Evolutionary conservation across 768 basidiomycete genomes (phyloP).

Genomic region (Candolleomyces eurysporus): DNA sequence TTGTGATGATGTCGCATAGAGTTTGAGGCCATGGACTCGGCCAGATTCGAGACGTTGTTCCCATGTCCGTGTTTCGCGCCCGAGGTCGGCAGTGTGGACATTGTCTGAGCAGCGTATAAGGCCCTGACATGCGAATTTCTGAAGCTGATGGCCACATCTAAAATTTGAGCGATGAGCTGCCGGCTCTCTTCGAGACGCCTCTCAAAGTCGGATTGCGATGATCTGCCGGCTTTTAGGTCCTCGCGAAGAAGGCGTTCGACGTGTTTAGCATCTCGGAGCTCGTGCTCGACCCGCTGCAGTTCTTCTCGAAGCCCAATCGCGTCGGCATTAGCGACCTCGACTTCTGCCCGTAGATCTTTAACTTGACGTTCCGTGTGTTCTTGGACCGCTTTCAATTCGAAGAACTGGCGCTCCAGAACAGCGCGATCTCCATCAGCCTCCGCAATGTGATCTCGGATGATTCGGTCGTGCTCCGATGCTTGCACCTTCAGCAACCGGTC

Average conservation of each 20-base stretch:
- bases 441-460: slow-evolving; percentile 83
- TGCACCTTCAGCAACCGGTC: slow-evolving; percentile 73
- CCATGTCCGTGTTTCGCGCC: slow-evolving; percentile 33
- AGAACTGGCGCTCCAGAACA: slow-evolving; percentile 85
- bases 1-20: slow-evolving; percentile 53
- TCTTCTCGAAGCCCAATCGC: slow-evolving; percentile 70
- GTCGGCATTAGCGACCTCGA: slow-evolving; percentile 67
- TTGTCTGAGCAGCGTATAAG: slow-evolving; percentile 56
- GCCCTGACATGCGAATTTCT: slow-evolving; percentile 76
- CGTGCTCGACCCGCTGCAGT: slow-evolving; percentile 65
- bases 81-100: slow-evolving; percentile 52
- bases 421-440: slow-evolving; percentile 95
- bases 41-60: slow-evolving; percentile 30
- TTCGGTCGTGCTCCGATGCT: slow-evolving; percentile 61
- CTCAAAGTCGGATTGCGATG: slow-evolving; percentile 67
- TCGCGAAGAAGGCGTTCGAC: slow-evolving; percentile 70
- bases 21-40: slow-evolving; percentile 50
- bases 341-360: slow-evolving; percentile 58
- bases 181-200: slow-evolving; percentile 62
- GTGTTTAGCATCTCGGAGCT: slow-evolving; percentile 64
- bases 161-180: slow-evolving; percentile 75
- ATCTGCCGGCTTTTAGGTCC: slow-evolving; percentile 67
- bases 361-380: slow-evolving; percentile 62
- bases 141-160: slow-evolving; percentile 78
- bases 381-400: slow-evolving; percentile 62